phyloP scores from a whole-genome alignment of 306 rosid genomes.

The Ammopiptanthus mongolicus region DNA sequence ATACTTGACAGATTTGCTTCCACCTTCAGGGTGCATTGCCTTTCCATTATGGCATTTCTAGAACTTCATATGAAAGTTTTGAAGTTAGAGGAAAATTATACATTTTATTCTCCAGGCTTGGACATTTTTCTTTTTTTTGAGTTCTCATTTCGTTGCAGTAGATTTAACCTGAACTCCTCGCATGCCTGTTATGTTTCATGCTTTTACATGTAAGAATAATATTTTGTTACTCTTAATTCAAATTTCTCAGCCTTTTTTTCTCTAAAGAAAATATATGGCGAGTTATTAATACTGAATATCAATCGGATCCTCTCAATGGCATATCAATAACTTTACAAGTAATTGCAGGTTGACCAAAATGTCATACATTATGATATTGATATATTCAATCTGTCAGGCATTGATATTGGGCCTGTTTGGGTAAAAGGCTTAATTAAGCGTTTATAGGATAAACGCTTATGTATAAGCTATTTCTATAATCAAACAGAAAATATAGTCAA shows the following conservation, averaged over 20 bases:
- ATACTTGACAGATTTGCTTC: neutral
- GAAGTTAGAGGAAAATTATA: neutral
- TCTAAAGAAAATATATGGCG: neutral
- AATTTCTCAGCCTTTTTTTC: neutral
- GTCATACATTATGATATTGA: neutral
- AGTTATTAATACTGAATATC: neutral
- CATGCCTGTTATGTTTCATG: conserved; percentile 4
- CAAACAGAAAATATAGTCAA: no score
- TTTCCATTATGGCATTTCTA: neutral
- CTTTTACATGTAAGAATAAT: conserved; percentile 3
- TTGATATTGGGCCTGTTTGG: no score
- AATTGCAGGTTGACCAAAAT: neutral
- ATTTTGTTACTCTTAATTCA: neutral
- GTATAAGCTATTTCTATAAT: no score
- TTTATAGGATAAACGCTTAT: no score
- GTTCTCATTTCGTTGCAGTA: neutral
- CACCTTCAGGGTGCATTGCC: neutral
- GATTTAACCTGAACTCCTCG: neutral
- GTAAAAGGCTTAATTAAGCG: no score
- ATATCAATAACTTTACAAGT: neutral
- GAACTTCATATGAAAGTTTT: conserved; percentile 17
- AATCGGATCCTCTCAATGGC: neutral
- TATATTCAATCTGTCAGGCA: no score
- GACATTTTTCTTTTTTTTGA: neutral
- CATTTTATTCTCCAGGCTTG: neutral